Evolutionary conservation across 2,329 filamentous ascomycete species (phyloP).

Genomic region (Alternaria consortialis): DNA sequence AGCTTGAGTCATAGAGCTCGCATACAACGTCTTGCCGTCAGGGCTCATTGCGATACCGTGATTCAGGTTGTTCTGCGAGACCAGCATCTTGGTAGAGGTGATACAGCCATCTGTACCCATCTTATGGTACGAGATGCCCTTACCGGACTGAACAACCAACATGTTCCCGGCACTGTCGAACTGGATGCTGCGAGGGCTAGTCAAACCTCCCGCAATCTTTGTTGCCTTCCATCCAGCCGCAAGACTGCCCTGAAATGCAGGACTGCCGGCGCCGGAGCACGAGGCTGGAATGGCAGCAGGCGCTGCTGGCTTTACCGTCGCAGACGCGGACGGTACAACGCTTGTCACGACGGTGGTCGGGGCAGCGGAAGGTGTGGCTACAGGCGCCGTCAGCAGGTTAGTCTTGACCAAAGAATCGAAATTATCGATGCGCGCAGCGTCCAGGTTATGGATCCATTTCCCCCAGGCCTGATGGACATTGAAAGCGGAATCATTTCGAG

Average conservation of each 20-base stretch:
- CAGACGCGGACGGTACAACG: slow-evolving; percentile 23
- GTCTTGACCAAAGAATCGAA: slow-evolving; percentile 42
- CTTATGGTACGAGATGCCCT: slow-evolving; percentile 44
- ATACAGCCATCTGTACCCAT: slow-evolving; percentile 42
- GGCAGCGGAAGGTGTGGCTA: slow-evolving; percentile 25
- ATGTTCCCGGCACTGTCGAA: slow-evolving; percentile 47
- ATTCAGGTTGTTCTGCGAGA: slow-evolving; percentile 54
- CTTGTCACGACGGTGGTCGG: slow-evolving; percentile 36
- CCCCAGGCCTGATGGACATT: slow-evolving; percentile 43
- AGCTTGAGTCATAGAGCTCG: slow-evolving; percentile 65
- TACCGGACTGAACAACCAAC: slow-evolving; percentile 46
- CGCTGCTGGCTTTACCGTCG: slow-evolving; percentile 25
- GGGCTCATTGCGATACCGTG: slow-evolving; percentile 60
- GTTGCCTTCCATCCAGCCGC: slow-evolving; percentile 47
- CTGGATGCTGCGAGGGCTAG: slow-evolving; percentile 42
- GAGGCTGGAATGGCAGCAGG: slow-evolving; percentile 41
- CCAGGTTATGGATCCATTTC: slow-evolving; percentile 46
- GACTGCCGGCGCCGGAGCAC: slow-evolving; percentile 40
- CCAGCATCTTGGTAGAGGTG: slow-evolving; percentile 42
- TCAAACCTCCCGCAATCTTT: slow-evolving; percentile 43
- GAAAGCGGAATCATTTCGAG: slow-evolving; percentile 44
- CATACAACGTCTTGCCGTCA: slow-evolving; percentile 61
- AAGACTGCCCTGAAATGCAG: slow-evolving; percentile 33
- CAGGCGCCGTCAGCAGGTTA: slow-evolving; percentile 41
- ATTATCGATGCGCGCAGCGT: slow-evolving; percentile 42